phyloP scores from a whole-genome alignment of 192 early-diverging fungal genomes.

The Oehlia diaphana region DNA sequence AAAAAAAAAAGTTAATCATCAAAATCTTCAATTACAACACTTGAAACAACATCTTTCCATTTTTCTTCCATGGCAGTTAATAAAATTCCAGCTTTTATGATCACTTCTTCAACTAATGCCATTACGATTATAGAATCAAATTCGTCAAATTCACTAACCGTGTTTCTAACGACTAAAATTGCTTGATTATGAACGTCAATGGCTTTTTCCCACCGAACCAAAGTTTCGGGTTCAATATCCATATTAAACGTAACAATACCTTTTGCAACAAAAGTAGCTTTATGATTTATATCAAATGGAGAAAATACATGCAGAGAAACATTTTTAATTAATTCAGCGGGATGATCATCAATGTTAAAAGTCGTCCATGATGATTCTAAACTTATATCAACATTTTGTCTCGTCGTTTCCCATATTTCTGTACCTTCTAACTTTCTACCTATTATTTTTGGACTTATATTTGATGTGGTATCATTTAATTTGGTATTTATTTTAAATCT shows the following conservation, averaged over 20 bases:
- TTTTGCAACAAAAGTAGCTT: conserved; percentile 22
- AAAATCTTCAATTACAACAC: conserved; percentile 13
- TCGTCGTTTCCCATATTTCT: conserved; percentile 17
- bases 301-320: conserved; percentile 26
- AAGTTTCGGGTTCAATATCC: not conserved
- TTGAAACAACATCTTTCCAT: conserved; percentile 19
- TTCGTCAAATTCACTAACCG: conserved; percentile 10
- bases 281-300: conserved; percentile 10
- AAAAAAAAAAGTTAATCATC: not conserved
- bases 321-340: not conserved
- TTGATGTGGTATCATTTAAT: not conserved
- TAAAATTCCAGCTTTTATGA: conserved; percentile 21
- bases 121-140: conserved; percentile 23
- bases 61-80: conserved; percentile 30
- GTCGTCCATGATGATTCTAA: conserved; percentile 3
- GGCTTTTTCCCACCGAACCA: not conserved
- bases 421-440: conserved; percentile 17
- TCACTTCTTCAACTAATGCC: conserved; percentile 10
- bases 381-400: conserved; percentile 13
- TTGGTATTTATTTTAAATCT: conserved; percentile 18
- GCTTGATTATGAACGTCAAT: conserved; percentile 15
- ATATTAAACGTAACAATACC: conserved; percentile 16
- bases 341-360: not conserved
- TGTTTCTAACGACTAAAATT: conserved; percentile 12
- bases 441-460: conserved; percentile 17